phyloP scores from a whole-genome alignment of 352 stramenopile species.

The Phytophthora fragariaefolia region DNA sequence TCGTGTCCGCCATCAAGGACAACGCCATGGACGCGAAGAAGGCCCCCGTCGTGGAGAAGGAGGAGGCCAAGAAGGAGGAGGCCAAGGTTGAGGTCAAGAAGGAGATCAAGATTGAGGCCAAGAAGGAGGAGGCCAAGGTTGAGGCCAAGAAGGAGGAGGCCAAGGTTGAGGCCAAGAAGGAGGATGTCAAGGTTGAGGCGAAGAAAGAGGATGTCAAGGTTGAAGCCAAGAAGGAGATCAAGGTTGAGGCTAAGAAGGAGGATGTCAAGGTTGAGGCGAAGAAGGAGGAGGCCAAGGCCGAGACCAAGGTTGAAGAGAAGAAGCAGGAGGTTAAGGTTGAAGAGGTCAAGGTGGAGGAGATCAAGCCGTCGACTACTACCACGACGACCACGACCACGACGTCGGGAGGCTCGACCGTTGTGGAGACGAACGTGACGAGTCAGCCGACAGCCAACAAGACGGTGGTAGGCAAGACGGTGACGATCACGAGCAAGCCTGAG shows the following conservation, averaged over 20 bases:
- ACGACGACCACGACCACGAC: slow-evolving; percentile 29
- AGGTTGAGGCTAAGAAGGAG: slow-evolving; percentile 25
- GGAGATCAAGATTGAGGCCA: neutral
- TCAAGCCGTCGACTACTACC: slow-evolving; percentile 15
- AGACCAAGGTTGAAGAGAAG: slow-evolving; percentile 17
- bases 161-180: slow-evolving; percentile 1
- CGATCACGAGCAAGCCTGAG: slow-evolving; percentile 38
- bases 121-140: slow-evolving; percentile 12
- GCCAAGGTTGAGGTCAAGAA: slow-evolving; percentile 1
- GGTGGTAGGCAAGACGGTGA: slow-evolving; percentile 44
- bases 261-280: slow-evolving; percentile 8
- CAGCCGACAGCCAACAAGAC: slow-evolving; percentile 39
- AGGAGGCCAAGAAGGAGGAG: slow-evolving; percentile 16
- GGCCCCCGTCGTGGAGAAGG: slow-evolving; percentile 4
- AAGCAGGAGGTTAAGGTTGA: slow-evolving; percentile 16
- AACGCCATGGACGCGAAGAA: slow-evolving; percentile 29
- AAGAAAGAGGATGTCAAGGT: slow-evolving; percentile 8
- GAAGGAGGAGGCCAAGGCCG: slow-evolving; percentile 17
- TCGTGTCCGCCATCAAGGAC: slow-evolving; percentile 41
- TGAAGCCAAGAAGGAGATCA: slow-evolving; percentile 12
- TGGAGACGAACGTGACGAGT: slow-evolving; percentile 42
- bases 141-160: slow-evolving; percentile 14
- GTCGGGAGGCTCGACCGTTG: slow-evolving; percentile 26
- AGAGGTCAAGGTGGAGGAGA: slow-evolving; percentile 13
- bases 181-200: neutral